A percentile compares a stretch with the other conserved stretches of the same genome.
Evolutionary conservation across 2,329 filamentous ascomycete species (phyloP).

Genomic region (Colletotrichum limetticola): DNA sequence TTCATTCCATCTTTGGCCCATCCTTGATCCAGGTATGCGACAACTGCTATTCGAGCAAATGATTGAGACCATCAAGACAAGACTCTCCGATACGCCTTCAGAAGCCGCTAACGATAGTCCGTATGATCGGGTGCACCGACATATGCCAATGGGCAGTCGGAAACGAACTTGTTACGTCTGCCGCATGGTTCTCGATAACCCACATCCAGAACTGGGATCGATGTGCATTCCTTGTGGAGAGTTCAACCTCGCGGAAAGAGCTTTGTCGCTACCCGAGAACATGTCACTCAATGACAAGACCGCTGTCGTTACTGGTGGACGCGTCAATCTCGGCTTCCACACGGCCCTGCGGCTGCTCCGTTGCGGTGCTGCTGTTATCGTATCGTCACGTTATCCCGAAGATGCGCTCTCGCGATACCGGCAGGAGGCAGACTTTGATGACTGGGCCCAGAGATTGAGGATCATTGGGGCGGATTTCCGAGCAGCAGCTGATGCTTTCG

Average conservation of each 20-base stretch:
- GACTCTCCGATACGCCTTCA: neutral
- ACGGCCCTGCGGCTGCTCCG: conserved; percentile 46
- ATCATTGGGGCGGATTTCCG: conserved; percentile 48
- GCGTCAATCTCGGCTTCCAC: conserved; percentile 47
- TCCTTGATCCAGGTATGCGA: neutral
- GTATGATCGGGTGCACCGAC: neutral
- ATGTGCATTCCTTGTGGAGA: conserved; percentile 47
- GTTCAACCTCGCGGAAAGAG: conserved; percentile 45
- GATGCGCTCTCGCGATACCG: conserved; percentile 46
- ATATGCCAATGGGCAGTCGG: neutral
- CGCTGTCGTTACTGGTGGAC: conserved; percentile 48
- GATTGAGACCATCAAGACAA: neutral
- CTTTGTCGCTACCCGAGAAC: conserved; percentile 42
- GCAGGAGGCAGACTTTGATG: conserved; percentile 34
- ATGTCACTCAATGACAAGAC: conserved; percentile 40
- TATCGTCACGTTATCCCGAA: conserved; percentile 47
- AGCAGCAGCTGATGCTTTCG: conserved; percentile 44
- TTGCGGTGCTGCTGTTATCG: conserved; percentile 48
- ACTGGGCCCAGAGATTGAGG: conserved; percentile 36
- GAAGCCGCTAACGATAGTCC: neutral
- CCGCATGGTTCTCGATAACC: conserved; percentile 35
- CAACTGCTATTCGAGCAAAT: neutral
- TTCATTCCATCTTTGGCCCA: neutral
- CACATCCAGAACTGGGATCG: conserved; percentile 38
- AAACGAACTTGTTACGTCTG: conserved; percentile 46